Base-by-base conservation (phyloP, 176 grass and related monocot species). In the Alloteropsis semialata region DNA sequence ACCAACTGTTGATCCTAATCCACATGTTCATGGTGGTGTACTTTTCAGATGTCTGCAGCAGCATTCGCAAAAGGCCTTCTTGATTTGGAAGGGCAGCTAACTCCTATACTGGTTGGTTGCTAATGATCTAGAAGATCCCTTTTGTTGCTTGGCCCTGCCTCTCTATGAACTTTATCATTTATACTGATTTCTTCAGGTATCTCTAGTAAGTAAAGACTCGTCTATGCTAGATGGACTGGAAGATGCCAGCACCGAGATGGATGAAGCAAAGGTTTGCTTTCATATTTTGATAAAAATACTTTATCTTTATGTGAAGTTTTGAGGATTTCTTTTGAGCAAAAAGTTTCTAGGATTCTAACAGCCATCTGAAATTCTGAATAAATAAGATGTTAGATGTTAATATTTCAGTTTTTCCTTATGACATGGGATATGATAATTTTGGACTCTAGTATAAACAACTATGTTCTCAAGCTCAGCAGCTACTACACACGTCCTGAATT, bases 31-130 rank as follows among this genome's bases (percentile, higher is more conserved):
- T 55, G 36, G 66, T 58, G 29, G 49, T 87, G 24, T 66, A 49
- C 21, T 48, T 57, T 50, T 74, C 82, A 99, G 93, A 99, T 99
- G 96, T 99, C 96, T 69, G 96, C 96, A 53, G 92, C 96, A 67
- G 96, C 96, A 83, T 99, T 99, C 96, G 96, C 96, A 43, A 99
- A 99, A 93, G 96, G 96, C 39, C 96, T 99, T 87, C 96, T 99
- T 88, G 96, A 99, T 90, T 92, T 99, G 85, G 96, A 99, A 77
- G 96, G 96, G 68, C 91, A 99, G 74, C 82, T 99, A 78, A 99
- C 96, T 90, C 96, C 96, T 32, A 99, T 99, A 90, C 85, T 93
- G 96, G 96, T 99, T 10, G 17, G 80, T 76, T 79, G 24, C 58
- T 81, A 62, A 81, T 85, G 62, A 45, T 80, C 43, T 73, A 34